Evolutionary conservation across 768 basidiomycete genomes (phyloP), one percentile per base, ranked within the genome.

Genomic region (Boletus tomentosulus): DNA sequence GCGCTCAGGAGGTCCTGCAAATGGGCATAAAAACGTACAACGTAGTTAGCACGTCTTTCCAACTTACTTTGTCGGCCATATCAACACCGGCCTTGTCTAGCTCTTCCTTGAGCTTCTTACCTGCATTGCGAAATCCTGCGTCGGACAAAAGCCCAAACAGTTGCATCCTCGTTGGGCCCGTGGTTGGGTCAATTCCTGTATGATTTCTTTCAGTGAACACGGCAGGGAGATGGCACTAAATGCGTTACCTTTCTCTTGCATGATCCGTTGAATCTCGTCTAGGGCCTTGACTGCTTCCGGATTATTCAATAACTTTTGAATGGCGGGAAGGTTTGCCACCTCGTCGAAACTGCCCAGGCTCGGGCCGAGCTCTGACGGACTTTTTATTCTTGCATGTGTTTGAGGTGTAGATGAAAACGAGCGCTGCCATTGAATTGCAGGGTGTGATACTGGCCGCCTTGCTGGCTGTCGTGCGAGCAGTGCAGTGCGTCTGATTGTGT

Each of bases 31-130:
- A 48, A 46, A 47, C 15, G 37, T 11, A 31, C 24, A 13, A 24
- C 16, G 22, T 42, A 24, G 24, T 15, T 15, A 51, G 4, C n/a
- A 38, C 16, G 34, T 33, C 15, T 19, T 30, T 38, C 19, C 31
- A 27, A 56, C 76, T 50, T 58, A 85, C 85, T 68, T 81, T 76
- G 45, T 80, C 78, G 34, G 66, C 67, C 34, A 84, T 51, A 62
- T 86, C 79, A n/a, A 88, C 64, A 6, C 84, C 86, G 22, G 83
- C 82, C 33, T 80, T 81, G 48, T 78, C 63, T 56, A 87, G 64
- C 53, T 81, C 82, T 13, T 74, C 73, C 48, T 73, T 69, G 6
- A 85, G 71, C 38, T 68, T 70, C 57, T 72, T 71, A 30, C 77
- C 73, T 25, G 76, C 78, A 39, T 67, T 71, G 51, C 78, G 72